These are phyloP conservation scores for Saturnispora gosingensis DNA, from an alignment of 805 yeast species.

Conservation along the genomic window DNA sequence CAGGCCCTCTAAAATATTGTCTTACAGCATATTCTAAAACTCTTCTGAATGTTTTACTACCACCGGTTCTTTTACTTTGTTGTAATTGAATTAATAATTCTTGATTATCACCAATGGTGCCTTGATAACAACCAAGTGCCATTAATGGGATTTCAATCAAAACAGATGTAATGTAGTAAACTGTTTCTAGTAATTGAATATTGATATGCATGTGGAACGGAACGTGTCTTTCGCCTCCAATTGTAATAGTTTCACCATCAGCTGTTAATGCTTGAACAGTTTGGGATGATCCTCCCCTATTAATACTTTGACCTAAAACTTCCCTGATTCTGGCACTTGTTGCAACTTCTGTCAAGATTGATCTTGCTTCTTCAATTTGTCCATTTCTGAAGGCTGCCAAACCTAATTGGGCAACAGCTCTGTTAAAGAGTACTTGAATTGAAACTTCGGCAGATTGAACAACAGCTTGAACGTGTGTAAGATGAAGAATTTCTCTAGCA, in stretches of 20 bases:
- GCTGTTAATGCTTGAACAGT: slow-evolving; percentile 24
- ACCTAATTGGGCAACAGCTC: slow-evolving; percentile 93
- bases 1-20: slow-evolving; percentile 94
- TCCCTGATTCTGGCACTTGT: slow-evolving; percentile 82
- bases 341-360: slow-evolving; percentile 78
- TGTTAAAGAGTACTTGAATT: slow-evolving; percentile 85
- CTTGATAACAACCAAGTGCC: slow-evolving; percentile 40
- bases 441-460: slow-evolving; percentile 79
- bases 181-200: slow-evolving; percentile 88
- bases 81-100: slow-evolving; percentile 11
- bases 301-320: slow-evolving; percentile 77
- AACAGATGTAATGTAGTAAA: slow-evolving; percentile 81
- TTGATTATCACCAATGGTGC: slow-evolving; percentile 11
- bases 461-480: slow-evolving; percentile 75
- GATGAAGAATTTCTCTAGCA: slow-evolving; percentile 82
- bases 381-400: slow-evolving; percentile 92
- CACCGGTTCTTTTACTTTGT: slow-evolving; percentile 12
- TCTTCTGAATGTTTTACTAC: slow-evolving; percentile 72
- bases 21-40: slow-evolving; percentile 87
- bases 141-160: slow-evolving; percentile 86
- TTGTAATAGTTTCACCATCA: slow-evolving; percentile 8
- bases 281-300: slow-evolving; percentile 46
- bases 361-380: slow-evolving; percentile 75
- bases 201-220: slow-evolving; percentile 99
- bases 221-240: slow-evolving; percentile 54